phyloP scores from a whole-genome alignment of 345 rosid species.

The Syzygium aromaticum region DNA sequence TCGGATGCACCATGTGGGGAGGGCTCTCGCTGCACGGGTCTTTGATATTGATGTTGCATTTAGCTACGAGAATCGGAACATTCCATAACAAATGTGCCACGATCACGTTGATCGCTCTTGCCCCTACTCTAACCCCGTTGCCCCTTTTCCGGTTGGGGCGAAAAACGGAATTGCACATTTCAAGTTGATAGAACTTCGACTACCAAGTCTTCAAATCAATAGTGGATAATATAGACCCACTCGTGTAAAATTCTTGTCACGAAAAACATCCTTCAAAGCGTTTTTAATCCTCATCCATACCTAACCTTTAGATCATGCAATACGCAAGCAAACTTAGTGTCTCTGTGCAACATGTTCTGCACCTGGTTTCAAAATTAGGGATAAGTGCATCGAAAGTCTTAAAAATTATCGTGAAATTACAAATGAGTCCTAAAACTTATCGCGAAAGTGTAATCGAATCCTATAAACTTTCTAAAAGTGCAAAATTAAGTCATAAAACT shows the following conservation, averaged over 20 bases:
- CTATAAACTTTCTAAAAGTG: no score
- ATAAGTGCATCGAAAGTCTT: no score
- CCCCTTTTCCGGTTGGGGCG: not conserved
- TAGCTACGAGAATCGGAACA: fast-evolving
- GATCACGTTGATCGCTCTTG: not conserved
- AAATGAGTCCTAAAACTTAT: no score
- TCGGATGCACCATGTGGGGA: fast-evolving
- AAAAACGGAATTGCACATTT: not conserved
- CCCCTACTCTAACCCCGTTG: not conserved
- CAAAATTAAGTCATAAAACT: no score
- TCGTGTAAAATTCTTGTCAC: not conserved
- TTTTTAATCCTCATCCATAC: not conserved
- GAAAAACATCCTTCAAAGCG: not conserved
- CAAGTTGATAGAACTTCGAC: not conserved
- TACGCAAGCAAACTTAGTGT: not conserved
- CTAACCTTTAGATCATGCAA: not conserved
- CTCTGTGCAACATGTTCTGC: not conserved
- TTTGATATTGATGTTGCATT: not conserved
- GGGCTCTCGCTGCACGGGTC: fast-evolving
- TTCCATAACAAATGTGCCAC: not conserved
- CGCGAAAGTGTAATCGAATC: no score
- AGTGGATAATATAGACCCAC: not conserved
- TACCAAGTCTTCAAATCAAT: not conserved
- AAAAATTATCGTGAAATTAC: no score
- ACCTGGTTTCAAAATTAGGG: not conserved